Percentiles rank a stretch among this genome's conserved stretches.
Conservation (phyloP, 2,329 filamentous ascomycete genomes). For the Pleomassaria siparia region DNA sequence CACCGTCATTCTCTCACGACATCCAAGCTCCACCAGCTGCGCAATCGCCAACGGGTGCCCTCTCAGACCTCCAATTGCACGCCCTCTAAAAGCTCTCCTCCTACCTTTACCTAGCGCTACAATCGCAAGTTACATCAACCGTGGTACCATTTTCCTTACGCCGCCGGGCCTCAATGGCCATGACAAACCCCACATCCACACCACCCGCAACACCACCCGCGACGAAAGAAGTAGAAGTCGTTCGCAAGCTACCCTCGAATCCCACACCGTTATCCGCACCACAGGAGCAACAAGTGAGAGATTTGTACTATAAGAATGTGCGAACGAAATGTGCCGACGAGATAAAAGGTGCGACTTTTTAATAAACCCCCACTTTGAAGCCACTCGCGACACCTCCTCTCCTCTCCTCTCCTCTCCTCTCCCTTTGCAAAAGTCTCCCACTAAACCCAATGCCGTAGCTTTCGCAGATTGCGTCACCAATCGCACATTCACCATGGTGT, state of each 20-base stretch:
- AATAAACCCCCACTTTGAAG: not conserved
- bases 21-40: conserved; percentile 12
- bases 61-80: not conserved
- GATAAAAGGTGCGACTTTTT: conserved; percentile 46
- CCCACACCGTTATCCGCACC: conserved; percentile 76
- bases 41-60: not conserved
- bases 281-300: conserved; percentile 65
- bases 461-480: conserved; percentile 89
- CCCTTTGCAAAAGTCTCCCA: not conserved
- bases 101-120: not conserved
- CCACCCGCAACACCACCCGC: conserved; percentile 17
- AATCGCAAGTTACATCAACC: not conserved
- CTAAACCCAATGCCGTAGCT: conserved; percentile 56
- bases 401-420: not conserved
- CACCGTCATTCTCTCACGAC: conserved; percentile 12
- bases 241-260: conserved; percentile 25
- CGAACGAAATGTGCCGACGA: conserved; percentile 75
- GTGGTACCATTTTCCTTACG: not conserved
- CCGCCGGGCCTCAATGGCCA: conserved; percentile 6
- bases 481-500: conserved; percentile 84
- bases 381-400: not conserved
- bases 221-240: not conserved
- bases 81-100: not conserved
- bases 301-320: conserved; percentile 77
- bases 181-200: conserved; percentile 1